Evolutionary conservation across 2,329 filamentous ascomycete genomes (phyloP).

Genomic region (Ophiocordyceps camponoti-leonardi): DNA sequence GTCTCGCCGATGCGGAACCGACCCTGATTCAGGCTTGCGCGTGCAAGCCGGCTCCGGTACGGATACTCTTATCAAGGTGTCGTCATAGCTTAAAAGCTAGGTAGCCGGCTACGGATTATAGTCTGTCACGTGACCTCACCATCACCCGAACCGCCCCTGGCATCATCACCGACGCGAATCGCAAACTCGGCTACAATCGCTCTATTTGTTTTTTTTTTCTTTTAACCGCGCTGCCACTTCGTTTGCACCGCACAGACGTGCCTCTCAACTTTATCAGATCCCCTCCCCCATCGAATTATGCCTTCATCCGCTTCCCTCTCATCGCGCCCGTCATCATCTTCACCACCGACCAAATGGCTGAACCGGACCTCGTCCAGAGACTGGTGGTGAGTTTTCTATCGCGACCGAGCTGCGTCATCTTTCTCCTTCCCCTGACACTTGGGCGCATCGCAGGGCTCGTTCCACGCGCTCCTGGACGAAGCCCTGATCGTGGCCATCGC

Average conservation of each 20-base stretch:
- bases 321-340: neutral
- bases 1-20: too few relatives aligned
- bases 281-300: neutral
- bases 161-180: neutral
- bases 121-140: neutral
- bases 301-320: neutral
- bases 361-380: constrained; percentile 9
- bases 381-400: constrained; percentile 11
- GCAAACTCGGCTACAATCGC: neutral
- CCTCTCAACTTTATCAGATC: neutral
- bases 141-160: neutral
- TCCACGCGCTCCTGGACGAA: constrained; percentile 60
- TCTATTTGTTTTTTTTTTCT: neutral
- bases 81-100: too few relatives aligned
- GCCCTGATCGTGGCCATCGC: constrained; percentile 60
- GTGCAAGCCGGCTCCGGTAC: too few relatives aligned
- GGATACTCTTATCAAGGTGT: too few relatives aligned
- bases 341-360: constrained; percentile 8
- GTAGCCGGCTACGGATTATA: too few relatives aligned
- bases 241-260: neutral
- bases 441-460: constrained; percentile 34
- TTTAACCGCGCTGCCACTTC: too few relatives aligned
- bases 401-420: neutral
- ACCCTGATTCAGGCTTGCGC: too few relatives aligned
- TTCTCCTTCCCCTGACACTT: neutral